phyloP scores from a whole-genome alignment of 176 grass and related monocot genomes.

The Bothriochloa decipiens region DNA sequence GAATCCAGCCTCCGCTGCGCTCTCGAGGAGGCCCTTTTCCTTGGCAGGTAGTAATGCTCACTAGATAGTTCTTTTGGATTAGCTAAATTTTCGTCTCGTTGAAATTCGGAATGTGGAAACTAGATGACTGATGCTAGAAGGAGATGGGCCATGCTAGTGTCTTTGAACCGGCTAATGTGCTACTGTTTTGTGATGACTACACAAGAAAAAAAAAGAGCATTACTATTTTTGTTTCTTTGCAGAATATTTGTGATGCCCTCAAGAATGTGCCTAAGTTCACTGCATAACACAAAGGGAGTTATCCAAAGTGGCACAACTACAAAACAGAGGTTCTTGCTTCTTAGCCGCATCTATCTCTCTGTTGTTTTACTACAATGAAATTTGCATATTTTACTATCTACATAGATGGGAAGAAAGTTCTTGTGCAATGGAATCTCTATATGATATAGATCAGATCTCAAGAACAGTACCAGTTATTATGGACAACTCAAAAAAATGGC shows the following conservation, averaged over 20 bases:
- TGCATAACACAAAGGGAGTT: constrained; percentile 70
- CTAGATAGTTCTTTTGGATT: not conserved
- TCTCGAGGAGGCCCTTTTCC: constrained; percentile 94
- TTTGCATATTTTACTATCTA: constrained; percentile 20
- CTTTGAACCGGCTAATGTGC: constrained; percentile 14
- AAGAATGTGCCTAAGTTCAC: constrained; percentile 72
- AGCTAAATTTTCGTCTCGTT: not conserved
- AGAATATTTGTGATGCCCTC: constrained; percentile 86
- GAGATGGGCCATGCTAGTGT: constrained; percentile 15
- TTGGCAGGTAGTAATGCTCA: constrained; percentile 63
- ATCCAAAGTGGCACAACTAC: constrained; percentile 49
- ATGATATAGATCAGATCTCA: constrained; percentile 75
- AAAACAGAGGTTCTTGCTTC: constrained; percentile 54
- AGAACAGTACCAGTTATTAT: constrained; percentile 69
- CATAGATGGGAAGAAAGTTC: constrained; percentile 79
- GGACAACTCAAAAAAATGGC: constrained; percentile 74
- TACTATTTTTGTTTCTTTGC: constrained; percentile 1
- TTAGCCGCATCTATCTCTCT: not conserved
- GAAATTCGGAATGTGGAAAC: not conserved
- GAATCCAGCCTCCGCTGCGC: constrained; percentile 94
- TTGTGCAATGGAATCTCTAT: constrained; percentile 76
- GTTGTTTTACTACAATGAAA: not conserved
- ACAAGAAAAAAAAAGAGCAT: not conserved
- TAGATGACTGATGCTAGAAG: not conserved
- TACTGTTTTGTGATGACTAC: not conserved